These are phyloP conservation scores for Cucurbita moschata DNA, from an alignment of 306 rosid genomes.

Conservation along the genomic window DNA sequence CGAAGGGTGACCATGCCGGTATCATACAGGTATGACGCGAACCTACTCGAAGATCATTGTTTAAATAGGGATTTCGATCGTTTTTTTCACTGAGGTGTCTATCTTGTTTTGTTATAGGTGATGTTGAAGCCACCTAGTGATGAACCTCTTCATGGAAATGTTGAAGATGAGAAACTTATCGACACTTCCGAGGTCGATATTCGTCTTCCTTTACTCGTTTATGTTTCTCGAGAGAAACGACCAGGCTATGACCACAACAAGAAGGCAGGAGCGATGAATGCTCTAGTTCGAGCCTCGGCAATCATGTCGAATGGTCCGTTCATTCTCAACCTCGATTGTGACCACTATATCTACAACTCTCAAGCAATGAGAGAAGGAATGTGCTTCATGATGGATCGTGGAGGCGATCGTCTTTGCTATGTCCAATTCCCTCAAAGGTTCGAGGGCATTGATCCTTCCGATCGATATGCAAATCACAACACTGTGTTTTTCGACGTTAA, in stretches of 20 bases:
- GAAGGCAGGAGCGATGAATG: slow-evolving; percentile 95
- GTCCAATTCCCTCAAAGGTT: slow-evolving; percentile 97
- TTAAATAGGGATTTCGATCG: slow-evolving; percentile 2
- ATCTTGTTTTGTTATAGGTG: slow-evolving; percentile 40
- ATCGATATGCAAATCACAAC: slow-evolving; percentile 91
- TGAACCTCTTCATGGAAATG: slow-evolving; percentile 60
- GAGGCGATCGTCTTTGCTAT: slow-evolving; percentile 86
- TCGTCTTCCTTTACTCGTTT: slow-evolving; percentile 88
- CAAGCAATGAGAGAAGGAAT: slow-evolving; percentile 96
- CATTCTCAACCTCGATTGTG: slow-evolving; percentile 88
- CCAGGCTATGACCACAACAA: slow-evolving; percentile 96
- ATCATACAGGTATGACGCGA: slow-evolving; percentile 64
- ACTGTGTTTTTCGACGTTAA: slow-evolving; percentile 95
- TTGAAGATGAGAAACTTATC: slow-evolving; percentile 51
- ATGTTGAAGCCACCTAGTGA: slow-evolving; percentile 98
- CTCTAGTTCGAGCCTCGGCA: slow-evolving; percentile 86
- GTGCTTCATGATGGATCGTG: slow-evolving; percentile 94
- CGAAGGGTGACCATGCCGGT: slow-evolving; percentile 87
- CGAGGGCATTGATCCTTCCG: slow-evolving; percentile 95
- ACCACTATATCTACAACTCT: slow-evolving; percentile 78
- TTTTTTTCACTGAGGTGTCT: not conserved
- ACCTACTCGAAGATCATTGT: not conserved
- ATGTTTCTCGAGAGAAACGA: slow-evolving; percentile 92
- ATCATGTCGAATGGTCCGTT: slow-evolving; percentile 91
- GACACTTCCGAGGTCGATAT: slow-evolving; percentile 65